Evolutionary conservation across 306 rosid genomes (phyloP), one percentile per base, ranked within the genome.

Genomic region (Astragalus membranaceus): DNA sequence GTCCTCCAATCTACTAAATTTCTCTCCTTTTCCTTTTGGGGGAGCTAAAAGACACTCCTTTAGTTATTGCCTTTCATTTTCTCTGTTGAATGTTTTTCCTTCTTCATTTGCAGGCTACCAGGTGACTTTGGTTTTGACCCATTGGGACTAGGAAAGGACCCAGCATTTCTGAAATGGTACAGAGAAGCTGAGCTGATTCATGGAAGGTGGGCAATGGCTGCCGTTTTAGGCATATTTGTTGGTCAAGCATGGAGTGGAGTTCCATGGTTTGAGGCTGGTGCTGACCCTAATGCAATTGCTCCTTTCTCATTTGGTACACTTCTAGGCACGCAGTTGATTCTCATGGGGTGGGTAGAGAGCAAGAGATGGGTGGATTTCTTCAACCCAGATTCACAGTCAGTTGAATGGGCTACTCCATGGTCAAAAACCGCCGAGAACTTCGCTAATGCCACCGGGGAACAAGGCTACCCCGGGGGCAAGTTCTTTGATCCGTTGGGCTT

Each of bases 351-450:
- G 99, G 99, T 94, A 55, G 99, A 94, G 72, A 86, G 89, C 89
- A 94, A 94, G 56, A 79, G 99, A 70, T 94, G 99, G 99, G 99
- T 95, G 53, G 99, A 91, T 70, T 95, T 91, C 87, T 95, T 87
- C 95, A 80, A 87, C 83, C 99, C 99, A 0, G 99, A 95, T 35
- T 95, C 97, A 4, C 99, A 91, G 56, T 89, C 99, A 0, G 87
- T 91, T 10, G 96, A 91, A 42, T 95, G 97, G 99, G 99, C 97
- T 7, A 95, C 99, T 17, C 99, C 99, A 0, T 95, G 99, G 99
- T 95, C 99, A 4, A 86, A 68, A 78, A 94, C 96, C 0, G 80
- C 99, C 0, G 99, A 94, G 84, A 94, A 94, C 77, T 94, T 94
- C 5, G 69, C 91, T 36, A 94, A 94, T 29, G 67, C 89, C 26